Percentiles rank a stretch among this genome's conserved stretches.
Conservation (phyloP, 106 monocot species). For the Hemerocallis citrina region DNA sequence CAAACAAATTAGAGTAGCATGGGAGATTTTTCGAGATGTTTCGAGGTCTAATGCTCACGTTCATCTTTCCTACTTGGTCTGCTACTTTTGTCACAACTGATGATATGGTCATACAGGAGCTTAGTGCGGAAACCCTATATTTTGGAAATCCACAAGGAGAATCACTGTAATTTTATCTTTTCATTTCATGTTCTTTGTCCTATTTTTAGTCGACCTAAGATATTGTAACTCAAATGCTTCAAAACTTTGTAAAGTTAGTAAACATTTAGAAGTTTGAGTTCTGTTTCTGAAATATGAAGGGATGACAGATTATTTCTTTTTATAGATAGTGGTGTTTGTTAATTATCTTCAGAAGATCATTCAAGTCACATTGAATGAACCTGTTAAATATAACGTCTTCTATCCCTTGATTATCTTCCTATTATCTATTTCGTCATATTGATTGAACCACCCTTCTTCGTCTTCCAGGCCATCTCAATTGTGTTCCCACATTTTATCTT, state of each 20-base stretch:
- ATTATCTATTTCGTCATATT: no score
- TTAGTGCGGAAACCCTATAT: background rate
- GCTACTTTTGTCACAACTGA: background rate
- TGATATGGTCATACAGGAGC: background rate
- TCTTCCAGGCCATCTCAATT: no score
- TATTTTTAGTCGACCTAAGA: background rate
- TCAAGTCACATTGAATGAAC: no score
- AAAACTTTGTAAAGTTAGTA: constrained; percentile 14
- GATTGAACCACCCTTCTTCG: no score
- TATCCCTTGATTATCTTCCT: no score
- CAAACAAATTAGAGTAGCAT: background rate
- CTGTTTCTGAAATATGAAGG: no score
- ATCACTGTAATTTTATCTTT: background rate
- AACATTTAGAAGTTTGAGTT: background rate
- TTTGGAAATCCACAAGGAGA: background rate
- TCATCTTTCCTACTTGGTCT: constrained; percentile 7
- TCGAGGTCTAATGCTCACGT: constrained; percentile 3
- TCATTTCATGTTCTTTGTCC: background rate
- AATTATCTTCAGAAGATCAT: no score
- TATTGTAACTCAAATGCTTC: background rate
- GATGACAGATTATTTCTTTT: no score
- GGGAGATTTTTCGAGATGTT: background rate
- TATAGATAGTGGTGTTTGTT: no score
- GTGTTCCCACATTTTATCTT: no score
- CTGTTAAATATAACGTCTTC: no score